Conservation (phyloP, 2,329 filamentous ascomycete genomes). For the Chrysosporium queenslandicum region DNA sequence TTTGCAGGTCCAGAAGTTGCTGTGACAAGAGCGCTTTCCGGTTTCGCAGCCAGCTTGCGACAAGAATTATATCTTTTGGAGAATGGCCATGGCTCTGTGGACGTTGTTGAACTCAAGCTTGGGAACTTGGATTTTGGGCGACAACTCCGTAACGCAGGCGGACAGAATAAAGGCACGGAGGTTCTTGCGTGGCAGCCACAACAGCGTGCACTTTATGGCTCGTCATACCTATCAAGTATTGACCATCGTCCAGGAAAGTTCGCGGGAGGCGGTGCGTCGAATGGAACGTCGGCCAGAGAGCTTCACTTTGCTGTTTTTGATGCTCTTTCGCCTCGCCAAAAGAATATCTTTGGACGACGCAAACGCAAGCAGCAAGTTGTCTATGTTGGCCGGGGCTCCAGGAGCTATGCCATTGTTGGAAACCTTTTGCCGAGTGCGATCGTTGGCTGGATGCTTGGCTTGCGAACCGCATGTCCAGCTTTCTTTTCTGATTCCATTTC, state of each 20-base stretch:
- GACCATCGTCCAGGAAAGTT: constrained; percentile 33
- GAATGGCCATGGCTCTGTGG: constrained; percentile 38
- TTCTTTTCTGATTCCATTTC: constrained; percentile 13
- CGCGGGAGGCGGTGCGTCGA: constrained; percentile 32
- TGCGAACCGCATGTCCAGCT: constrained; percentile 37
- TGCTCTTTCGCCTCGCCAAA: constrained; percentile 53
- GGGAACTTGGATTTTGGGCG: constrained; percentile 79
- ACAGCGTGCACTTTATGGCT: constrained; percentile 45
- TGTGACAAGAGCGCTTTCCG: constrained; percentile 74
- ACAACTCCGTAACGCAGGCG: constrained; percentile 39
- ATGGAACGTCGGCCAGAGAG: constrained; percentile 62
- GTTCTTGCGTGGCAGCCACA: constrained; percentile 50
- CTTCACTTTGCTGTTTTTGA: constrained; percentile 87
- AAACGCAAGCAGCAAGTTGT: constrained; percentile 46
- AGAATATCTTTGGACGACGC: constrained; percentile 31
- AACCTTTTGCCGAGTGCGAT: constrained; percentile 65
- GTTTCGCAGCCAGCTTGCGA: constrained; percentile 70
- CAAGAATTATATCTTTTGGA: constrained; percentile 65
- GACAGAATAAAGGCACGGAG: constrained; percentile 42
- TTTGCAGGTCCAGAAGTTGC: constrained; percentile 66
- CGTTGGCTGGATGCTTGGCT: constrained; percentile 90
- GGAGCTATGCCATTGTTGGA: constrained; percentile 77
- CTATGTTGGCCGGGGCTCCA: constrained; percentile 73
- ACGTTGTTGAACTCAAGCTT: constrained; percentile 78
- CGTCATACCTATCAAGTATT: constrained; percentile 36